Base-by-base conservation (phyloP, 1,139 yeast genomes). In the Geotrichum aggregatum region DNA sequence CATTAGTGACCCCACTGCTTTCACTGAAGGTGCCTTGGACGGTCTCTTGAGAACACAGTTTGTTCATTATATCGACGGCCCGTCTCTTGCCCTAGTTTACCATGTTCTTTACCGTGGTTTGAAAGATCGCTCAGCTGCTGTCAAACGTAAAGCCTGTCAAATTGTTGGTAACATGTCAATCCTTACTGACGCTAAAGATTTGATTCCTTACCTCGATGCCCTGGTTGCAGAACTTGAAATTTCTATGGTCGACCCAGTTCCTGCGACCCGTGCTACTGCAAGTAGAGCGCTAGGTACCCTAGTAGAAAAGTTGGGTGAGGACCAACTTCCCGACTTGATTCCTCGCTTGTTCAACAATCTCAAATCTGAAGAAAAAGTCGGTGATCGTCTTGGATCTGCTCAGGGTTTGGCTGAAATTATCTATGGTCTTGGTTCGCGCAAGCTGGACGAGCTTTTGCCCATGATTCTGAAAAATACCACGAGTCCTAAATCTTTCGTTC, bases 171-270 rank as follows among this genome's bases (percentile, higher is more conserved):
- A 92, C 66, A 91, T 94, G 98, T 89, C 98, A 1, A 88, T 92
- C 68, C 76, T 94, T 63, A 96, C 95, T 21, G 98, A 91, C 61
- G 77, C 88, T 22, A 82, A 79, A 60, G 98, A 94, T 66, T 76
- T 94, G 57, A 72, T 81, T 55, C 97, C 97, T 26, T 92, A 94
- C 69, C 75, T 94, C 62, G 78, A 81, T 24, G 79, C 82, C 47
- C 75, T 94, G 61, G 84, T 91, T 44, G 77, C 80, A 13, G 97
- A 89, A 63, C 79, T 94, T 56, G 96, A 92, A 67, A 76, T 79
- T 42, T 96, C 98, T 1, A 91, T 94, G 96, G 97, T 94, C 53
- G 99, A 94, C 64, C 98, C 98, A 1, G 98, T 94, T 49, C 96
- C 98, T 35, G 87, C 85, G 43, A 92, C 98, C 0, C 82, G 98